A percentile compares a stretch with the other conserved stretches of the same genome.
These are phyloP conservation scores for Gracilaria domingensis DNA, from an alignment of 23 red algal species.

Conservation along the genomic window DNA sequence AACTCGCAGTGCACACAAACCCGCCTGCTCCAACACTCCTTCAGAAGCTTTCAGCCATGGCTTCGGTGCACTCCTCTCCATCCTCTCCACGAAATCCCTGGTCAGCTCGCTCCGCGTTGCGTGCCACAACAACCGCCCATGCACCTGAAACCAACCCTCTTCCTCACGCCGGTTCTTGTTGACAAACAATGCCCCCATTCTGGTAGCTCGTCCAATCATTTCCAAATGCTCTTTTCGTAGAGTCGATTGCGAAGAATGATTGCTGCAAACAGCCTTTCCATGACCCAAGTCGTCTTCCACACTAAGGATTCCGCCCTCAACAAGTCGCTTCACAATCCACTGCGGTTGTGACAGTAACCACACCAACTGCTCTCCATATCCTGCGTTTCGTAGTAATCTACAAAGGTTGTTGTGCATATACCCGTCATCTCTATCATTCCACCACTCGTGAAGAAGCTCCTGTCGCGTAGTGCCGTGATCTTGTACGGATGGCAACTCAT, in stretches of 20 bases:
- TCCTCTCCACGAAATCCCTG: neutral
- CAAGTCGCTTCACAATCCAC: neutral
- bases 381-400: neutral
- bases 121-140: constrained; percentile 5
- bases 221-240: neutral
- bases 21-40: constrained; percentile 9
- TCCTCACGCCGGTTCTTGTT: neutral
- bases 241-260: no score
- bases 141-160: constrained; percentile 26
- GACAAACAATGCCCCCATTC: neutral
- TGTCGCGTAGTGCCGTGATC: no score
- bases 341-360: neutral
- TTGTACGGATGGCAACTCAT: no score
- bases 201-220: neutral
- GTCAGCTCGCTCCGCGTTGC: neutral
- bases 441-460: neutral
- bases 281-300: neutral
- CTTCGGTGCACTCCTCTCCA: constrained; percentile 29
- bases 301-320: neutral
- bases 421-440: neutral
- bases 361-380: neutral
- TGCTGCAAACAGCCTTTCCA: no score
- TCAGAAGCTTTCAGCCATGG: constrained; percentile 4
- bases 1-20: neutral
- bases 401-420: neutral